phyloP scores from a whole-genome alignment of 139 green algal genomes.

The Eudorina sp. region DNA sequence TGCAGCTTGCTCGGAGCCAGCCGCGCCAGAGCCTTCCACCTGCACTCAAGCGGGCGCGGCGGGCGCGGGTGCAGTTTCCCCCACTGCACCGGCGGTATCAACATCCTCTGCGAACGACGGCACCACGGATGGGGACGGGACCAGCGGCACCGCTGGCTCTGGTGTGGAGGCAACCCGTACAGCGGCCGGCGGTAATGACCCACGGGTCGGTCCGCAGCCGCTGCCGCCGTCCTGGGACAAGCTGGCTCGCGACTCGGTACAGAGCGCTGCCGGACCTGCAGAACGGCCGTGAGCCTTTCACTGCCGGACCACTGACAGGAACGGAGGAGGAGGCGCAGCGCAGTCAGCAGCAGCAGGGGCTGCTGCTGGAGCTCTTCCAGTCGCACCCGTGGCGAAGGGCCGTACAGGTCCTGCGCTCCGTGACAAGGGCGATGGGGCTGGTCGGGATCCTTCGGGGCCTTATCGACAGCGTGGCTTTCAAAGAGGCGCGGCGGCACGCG shows the following conservation, averaged over 20 bases:
- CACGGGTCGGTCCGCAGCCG: neutral
- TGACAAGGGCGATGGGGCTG: neutral
- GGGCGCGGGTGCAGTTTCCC: neutral
- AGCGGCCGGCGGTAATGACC: neutral
- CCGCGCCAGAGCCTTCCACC: neutral
- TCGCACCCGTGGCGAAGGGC: neutral
- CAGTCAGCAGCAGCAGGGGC: neutral
- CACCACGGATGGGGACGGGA: neutral
- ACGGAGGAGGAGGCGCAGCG: neutral
- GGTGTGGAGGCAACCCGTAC: neutral
- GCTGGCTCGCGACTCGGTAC: slow-evolving; percentile 28
- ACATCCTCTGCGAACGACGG: neutral
- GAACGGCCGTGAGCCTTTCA: too few relatives aligned
- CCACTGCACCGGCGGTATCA: neutral
- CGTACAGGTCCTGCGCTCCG: neutral
- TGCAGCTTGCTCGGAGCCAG: neutral
- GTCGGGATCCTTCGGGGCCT: neutral
- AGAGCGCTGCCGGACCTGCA: neutral
- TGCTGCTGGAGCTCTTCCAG: neutral
- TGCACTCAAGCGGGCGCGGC: neutral
- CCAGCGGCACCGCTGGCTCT: neutral
- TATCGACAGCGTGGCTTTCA: neutral
- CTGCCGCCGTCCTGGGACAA: slow-evolving; percentile 14
- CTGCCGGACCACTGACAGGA: neutral
- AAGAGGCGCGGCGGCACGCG: too few relatives aligned